Evolutionary conservation across 768 basidiomycete species (phyloP), one percentile per base, ranked within the genome.

Genomic region (Jaapia argillacea): DNA sequence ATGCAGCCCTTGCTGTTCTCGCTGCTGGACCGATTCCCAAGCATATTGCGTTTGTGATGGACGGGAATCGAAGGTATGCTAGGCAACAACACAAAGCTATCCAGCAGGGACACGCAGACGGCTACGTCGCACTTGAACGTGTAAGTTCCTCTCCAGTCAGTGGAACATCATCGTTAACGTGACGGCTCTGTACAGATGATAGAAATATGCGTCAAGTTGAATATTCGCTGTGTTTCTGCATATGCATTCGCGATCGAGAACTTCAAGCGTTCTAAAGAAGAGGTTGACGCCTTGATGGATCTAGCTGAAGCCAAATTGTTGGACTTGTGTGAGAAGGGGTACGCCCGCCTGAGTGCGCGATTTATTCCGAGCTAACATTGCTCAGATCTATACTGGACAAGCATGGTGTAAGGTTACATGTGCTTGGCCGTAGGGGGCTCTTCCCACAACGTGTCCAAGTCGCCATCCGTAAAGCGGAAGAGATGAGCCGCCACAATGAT

Each of bases 211-310:
- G 65, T 94, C 16, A 68, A 73, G 1, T 71, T 99, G n/a, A 66
- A 78, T 10, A 71, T 99, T 39, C 72, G 67, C 46, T 90, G 85
- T 47, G 91, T 98, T 21, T 82, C 89, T 2, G 87, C 84, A n/a
- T 99, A 94, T 54, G 90, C 91, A n/a, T 99, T 99, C 62, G 77
- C 92, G 1, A 91, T 98, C 47, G 94, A 98, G 54, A 99, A 98
- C 64, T 98, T 98, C 66, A 87, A 87, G 48, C 75, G 96, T 18
- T 73, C 84, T 1, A 67, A 75, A 43, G 81, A 82, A 3, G 96
- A 99, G 59, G 90, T 99, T 2, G 77, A 84, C 21, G 78, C 79
- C 2, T 70, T 98, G 52, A 91, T 99, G 90, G 60, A 66, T 14
- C 60, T 99, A 39, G 85, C 86, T 1, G 80, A 88, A 57, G 70